Conservation (phyloP, 2,329 filamentous ascomycete genomes). For the Podosphaera xanthii region DNA sequence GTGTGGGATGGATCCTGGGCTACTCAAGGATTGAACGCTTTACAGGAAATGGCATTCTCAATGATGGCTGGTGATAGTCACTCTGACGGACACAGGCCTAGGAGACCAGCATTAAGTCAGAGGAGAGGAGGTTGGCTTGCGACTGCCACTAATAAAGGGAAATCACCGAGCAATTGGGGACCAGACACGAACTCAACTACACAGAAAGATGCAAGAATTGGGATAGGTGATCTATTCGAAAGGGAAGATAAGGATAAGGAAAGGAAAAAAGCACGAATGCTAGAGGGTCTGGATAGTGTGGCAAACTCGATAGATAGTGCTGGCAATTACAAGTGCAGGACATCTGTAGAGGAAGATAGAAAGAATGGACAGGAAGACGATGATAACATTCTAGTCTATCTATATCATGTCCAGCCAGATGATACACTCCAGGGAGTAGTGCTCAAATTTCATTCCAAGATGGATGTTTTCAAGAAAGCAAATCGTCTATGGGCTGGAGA, state of each 20-base stretch:
- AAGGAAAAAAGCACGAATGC: slow-evolving; percentile 31
- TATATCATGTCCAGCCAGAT: slow-evolving; percentile 60
- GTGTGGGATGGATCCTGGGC: slow-evolving; percentile 13
- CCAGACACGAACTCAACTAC: slow-evolving; percentile 8
- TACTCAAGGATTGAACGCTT: background rate
- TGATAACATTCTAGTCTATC: slow-evolving; percentile 65
- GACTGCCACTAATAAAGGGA: slow-evolving; percentile 2
- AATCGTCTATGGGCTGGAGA: slow-evolving; percentile 94
- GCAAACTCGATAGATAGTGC: slow-evolving; percentile 30
- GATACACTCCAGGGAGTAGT: slow-evolving; percentile 86
- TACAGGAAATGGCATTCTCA: slow-evolving; percentile 1
- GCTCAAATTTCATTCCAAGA: slow-evolving; percentile 70
- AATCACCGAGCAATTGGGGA: slow-evolving; percentile 13
- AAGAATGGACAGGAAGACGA: slow-evolving; percentile 22
- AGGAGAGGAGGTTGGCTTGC: slow-evolving; percentile 3
- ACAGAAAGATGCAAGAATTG: slow-evolving; percentile 19
- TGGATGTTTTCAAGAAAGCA: slow-evolving; percentile 60
- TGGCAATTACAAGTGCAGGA: slow-evolving; percentile 13
- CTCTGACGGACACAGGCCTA: slow-evolving; percentile 2
- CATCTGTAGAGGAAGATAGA: slow-evolving; percentile 12
- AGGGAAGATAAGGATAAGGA: slow-evolving; percentile 31
- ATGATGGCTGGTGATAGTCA: slow-evolving; percentile 2
- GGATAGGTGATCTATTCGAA: slow-evolving; percentile 28
- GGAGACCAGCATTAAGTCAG: background rate
- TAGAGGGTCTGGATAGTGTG: slow-evolving; percentile 37